Conservation (phyloP, 2,329 filamentous ascomycete genomes). For the Fusarium sp. region DNA sequence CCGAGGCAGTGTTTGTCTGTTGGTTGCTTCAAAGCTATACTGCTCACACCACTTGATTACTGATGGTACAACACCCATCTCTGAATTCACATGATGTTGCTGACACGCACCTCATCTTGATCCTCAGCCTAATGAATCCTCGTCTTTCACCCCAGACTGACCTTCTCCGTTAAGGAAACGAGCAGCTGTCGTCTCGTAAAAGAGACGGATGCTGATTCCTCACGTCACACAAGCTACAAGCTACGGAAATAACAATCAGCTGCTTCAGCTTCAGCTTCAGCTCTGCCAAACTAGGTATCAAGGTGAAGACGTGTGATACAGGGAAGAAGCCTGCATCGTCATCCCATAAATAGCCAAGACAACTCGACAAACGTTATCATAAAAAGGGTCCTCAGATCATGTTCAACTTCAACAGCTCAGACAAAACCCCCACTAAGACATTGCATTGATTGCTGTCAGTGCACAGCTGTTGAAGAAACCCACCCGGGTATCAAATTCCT, state of each 20-base stretch:
- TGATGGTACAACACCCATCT: conserved; percentile 34
- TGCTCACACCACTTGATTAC: conserved; percentile 28
- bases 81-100: conserved; percentile 41
- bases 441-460: neutral
- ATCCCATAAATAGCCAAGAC: conserved; percentile 16
- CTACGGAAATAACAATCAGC: conserved; percentile 6
- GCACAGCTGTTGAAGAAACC: conserved; percentile 5
- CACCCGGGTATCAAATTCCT: conserved; percentile 17
- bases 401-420: neutral
- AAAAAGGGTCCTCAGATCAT: conserved; percentile 34
- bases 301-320: neutral
- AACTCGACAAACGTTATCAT: neutral
- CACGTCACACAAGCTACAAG: conserved; percentile 25
- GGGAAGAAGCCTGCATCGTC: conserved; percentile 26
- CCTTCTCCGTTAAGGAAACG: neutral
- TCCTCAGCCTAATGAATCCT: neutral
- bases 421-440: neutral
- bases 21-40: neutral
- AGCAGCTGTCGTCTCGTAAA: neutral
- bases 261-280: conserved; percentile 20
- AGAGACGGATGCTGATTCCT: conserved; percentile 5
- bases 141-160: neutral
- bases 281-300: neutral
- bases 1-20: neutral
- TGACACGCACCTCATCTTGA: conserved; percentile 36